These are phyloP conservation scores for Eutrema salsugineum DNA, from an alignment of 441 rosid genomes.

Conservation along the genomic window DNA sequence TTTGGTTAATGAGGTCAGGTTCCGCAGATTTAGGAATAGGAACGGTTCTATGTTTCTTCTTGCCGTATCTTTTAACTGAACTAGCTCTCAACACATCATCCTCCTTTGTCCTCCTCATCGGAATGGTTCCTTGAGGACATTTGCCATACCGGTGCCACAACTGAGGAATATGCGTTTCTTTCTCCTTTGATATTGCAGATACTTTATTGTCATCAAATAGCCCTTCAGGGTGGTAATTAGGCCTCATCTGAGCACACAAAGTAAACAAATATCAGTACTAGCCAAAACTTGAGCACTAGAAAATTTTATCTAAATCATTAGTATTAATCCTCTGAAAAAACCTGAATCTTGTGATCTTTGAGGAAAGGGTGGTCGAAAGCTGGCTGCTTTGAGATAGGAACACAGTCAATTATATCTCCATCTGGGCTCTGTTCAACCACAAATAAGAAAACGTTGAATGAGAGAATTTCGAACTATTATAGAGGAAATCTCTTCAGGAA, in stretches of 20 bases:
- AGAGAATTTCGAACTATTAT: background rate
- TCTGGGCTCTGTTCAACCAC: constrained; percentile 66
- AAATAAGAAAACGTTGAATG: background rate
- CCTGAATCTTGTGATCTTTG: constrained; percentile 95
- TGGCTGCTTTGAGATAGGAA: constrained; percentile 74
- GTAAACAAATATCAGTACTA: background rate
- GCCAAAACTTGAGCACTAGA: background rate
- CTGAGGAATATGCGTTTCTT: constrained; percentile 55
- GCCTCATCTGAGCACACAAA: constrained; percentile 52
- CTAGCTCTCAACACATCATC: constrained; percentile 87
- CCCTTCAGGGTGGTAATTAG: constrained; percentile 78
- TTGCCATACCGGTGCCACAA: constrained; percentile 69
- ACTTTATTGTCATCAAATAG: constrained; percentile 67
- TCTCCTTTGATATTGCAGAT: constrained; percentile 39
- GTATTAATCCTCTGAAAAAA: constrained; percentile 15
- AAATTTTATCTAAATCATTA: background rate
- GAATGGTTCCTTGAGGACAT: constrained; percentile 77
- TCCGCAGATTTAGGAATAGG: constrained; percentile 76
- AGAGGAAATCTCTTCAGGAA: background rate
- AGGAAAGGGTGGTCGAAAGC: constrained; percentile 92
- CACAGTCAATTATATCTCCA: constrained; percentile 86
- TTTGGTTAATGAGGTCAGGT: constrained; percentile 59
- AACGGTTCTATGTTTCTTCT: constrained; percentile 60
- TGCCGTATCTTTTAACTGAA: constrained; percentile 75
- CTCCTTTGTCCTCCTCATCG: constrained; percentile 71